Evolutionary conservation across 2,329 filamentous ascomycete genomes (phyloP).

Genomic region (Fragosphaeria purpurea): DNA sequence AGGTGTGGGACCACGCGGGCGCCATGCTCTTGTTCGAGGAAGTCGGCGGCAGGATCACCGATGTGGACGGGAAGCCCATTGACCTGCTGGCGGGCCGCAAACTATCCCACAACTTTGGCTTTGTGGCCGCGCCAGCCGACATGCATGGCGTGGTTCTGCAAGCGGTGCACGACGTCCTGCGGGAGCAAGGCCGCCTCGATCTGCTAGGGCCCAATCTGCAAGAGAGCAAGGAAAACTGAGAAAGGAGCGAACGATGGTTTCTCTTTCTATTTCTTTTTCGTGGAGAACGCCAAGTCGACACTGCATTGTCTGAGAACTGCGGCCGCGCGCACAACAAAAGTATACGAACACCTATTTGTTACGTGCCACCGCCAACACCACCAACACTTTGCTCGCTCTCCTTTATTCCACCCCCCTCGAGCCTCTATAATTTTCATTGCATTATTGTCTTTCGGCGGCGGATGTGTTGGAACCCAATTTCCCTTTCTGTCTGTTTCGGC

Average conservation of each 20-base stretch:
- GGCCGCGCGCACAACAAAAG: no score
- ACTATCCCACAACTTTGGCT: slow-evolving; percentile 42
- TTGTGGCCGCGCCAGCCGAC: slow-evolving; percentile 39
- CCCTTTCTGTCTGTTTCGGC: neutral
- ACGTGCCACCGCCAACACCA: no score
- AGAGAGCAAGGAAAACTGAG: neutral
- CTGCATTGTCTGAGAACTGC: no score
- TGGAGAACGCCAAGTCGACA: no score
- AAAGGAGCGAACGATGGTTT: no score
- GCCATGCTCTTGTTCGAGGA: slow-evolving; percentile 51
- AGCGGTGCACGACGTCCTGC: slow-evolving; percentile 12
- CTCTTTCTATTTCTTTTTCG: no score
- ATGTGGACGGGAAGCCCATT: slow-evolving; percentile 41
- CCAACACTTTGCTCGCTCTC: no score
- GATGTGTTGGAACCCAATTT: no score
- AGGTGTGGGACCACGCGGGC: slow-evolving; percentile 51
- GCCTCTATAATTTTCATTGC: no score
- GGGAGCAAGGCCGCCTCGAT: slow-evolving; percentile 9
- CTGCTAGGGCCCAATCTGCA: slow-evolving; percentile 3
- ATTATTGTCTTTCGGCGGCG: no score
- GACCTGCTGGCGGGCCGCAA: slow-evolving; percentile 38
- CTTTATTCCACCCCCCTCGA: no score
- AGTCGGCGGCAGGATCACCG: slow-evolving; percentile 44
- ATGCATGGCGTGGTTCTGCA: slow-evolving; percentile 34
- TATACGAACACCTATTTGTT: no score